phyloP scores from a whole-genome alignment of 495 filamentous ascomycete species.

The Cetradonia linearis region DNA sequence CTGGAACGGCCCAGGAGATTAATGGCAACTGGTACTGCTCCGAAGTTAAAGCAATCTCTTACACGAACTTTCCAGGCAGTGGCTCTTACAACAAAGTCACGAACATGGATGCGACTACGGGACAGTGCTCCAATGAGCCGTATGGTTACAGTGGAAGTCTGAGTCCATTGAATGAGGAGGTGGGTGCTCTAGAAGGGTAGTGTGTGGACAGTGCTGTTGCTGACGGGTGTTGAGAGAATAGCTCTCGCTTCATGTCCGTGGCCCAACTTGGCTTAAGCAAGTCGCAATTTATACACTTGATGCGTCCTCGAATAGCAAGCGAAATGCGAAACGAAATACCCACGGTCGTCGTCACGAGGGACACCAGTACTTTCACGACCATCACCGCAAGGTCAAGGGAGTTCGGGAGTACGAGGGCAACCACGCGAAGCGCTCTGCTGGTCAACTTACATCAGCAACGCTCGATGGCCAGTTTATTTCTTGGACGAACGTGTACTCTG shows the following conservation, averaged over 20 bases:
- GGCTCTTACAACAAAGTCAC: constrained; percentile 52
- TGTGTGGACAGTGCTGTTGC: neutral
- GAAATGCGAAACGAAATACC: constrained; percentile 25
- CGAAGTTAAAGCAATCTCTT: constrained; percentile 47
- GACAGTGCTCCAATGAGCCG: constrained; percentile 40
- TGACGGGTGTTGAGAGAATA: constrained; percentile 25
- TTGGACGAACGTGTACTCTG: constrained; percentile 48
- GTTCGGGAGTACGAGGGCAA: constrained; percentile 24
- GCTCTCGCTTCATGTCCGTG: constrained; percentile 62
- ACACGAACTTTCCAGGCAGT: constrained; percentile 43
- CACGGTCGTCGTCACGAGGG: constrained; percentile 30
- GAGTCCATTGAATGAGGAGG: constrained; percentile 57
- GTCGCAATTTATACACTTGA: constrained; percentile 52
- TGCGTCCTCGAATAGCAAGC: constrained; percentile 25
- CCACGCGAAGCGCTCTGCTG: constrained; percentile 33
- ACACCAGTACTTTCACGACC: constrained; percentile 31
- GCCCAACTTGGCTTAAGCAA: constrained; percentile 50
- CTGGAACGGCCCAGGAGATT: constrained; percentile 13
- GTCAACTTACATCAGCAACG: constrained; percentile 44
- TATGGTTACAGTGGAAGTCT: constrained; percentile 46
- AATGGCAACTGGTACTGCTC: constrained; percentile 44
- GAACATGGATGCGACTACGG: constrained; percentile 44
- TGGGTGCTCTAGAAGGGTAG: constrained; percentile 29
- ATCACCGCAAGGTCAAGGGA: constrained; percentile 19
- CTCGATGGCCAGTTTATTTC: constrained; percentile 52